Evolutionary conservation across 2,329 filamentous ascomycete genomes (phyloP).

Genomic region (Cladorrhinum sp.): DNA sequence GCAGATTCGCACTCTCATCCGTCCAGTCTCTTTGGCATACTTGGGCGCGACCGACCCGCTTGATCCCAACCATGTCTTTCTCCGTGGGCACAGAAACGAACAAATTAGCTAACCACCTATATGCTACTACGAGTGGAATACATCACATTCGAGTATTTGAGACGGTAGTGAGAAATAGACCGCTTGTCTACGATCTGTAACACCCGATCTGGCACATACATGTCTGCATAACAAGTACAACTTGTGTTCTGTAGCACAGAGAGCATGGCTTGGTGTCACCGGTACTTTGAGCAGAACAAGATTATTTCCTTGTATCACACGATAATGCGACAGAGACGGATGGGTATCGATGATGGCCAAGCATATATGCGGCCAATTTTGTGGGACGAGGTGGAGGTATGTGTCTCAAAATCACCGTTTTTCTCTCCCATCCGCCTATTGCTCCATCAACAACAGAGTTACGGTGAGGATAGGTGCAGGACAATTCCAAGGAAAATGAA

Average conservation of each 20-base stretch:
- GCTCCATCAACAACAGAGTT: background rate
- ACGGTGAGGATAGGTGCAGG: background rate
- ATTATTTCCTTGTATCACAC: too few relatives aligned
- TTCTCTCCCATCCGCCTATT: background rate
- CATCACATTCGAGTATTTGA: background rate
- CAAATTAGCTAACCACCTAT: too few relatives aligned
- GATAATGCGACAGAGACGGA: too few relatives aligned
- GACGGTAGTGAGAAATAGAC: background rate
- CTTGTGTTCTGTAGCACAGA: background rate
- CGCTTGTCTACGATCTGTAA: slow-evolving; percentile 7
- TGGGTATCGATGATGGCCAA: background rate
- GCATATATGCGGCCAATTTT: background rate
- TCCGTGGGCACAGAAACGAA: too few relatives aligned
- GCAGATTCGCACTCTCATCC: background rate
- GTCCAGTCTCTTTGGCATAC: too few relatives aligned
- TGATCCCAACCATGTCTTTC: too few relatives aligned
- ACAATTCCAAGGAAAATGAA: background rate
- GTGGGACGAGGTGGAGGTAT: too few relatives aligned
- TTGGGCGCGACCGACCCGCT: too few relatives aligned
- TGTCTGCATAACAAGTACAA: background rate
- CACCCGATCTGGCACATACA: slow-evolving; percentile 4
- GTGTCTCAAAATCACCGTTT: background rate
- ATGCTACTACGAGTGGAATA: too few relatives aligned
- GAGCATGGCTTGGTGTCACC: background rate
- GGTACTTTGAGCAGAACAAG: background rate